These are phyloP conservation scores for Pleurotus citrinopileatus DNA, from an alignment of 768 basidiomycete genomes.

Conservation along the genomic window DNA sequence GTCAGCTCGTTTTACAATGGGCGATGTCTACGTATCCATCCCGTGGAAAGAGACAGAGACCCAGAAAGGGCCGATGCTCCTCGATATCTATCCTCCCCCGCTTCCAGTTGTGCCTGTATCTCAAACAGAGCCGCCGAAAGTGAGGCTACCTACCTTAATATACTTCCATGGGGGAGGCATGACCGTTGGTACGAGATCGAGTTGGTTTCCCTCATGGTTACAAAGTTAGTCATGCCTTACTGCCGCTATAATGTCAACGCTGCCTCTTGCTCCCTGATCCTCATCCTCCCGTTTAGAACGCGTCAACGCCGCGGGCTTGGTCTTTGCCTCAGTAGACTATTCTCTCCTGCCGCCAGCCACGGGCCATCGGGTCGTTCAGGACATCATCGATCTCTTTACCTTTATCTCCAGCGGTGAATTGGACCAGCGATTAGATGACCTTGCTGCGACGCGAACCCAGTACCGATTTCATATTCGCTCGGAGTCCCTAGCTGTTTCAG, in stretches of 20 bases:
- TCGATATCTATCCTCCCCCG: neutral
- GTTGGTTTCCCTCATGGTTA: constrained; percentile 70
- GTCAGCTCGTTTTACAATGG: too few species aligned
- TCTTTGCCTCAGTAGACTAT: constrained; percentile 65
- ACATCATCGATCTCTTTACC: constrained; percentile 52
- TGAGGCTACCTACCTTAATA: constrained; percentile 29
- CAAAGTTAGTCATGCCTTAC: constrained; percentile 38
- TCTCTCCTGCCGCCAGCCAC: constrained; percentile 52
- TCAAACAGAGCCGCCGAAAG: neutral
- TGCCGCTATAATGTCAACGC: too few species aligned
- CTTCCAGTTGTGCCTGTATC: too few species aligned
- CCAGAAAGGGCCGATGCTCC: neutral
- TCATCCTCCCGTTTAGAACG: constrained; percentile 34
- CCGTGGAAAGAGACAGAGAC: neutral
- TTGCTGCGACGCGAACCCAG: neutral
- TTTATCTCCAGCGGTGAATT: constrained; percentile 34
- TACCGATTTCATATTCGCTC: constrained; percentile 36
- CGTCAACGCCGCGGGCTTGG: constrained; percentile 41
- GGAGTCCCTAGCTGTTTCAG: constrained; percentile 46
- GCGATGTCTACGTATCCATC: neutral
- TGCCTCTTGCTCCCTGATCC: neutral
- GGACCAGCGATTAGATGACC: constrained; percentile 15
- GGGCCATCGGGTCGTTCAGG: constrained; percentile 54
- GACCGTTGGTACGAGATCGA: constrained; percentile 52
- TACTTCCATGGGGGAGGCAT: constrained; percentile 58